These are phyloP conservation scores for Zanthoxylum bungeanum DNA, from an alignment of 345 rosid species.

Conservation along the genomic window DNA sequence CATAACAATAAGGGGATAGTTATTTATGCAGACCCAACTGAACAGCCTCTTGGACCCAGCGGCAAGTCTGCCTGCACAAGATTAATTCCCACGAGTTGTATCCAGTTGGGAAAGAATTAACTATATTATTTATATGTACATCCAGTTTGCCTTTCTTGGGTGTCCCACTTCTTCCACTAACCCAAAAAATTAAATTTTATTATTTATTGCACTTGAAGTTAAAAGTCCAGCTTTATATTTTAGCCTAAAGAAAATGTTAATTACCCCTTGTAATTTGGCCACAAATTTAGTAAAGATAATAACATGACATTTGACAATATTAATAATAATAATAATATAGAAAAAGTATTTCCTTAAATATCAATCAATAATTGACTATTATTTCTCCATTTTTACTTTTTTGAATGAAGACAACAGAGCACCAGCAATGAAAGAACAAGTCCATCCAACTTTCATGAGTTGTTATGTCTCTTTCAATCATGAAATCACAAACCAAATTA, in stretches of 20 bases:
- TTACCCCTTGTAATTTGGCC: not conserved
- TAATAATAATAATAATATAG: not conserved
- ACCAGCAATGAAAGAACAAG: not conserved
- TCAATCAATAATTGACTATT: not conserved
- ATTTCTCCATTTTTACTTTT: not conserved
- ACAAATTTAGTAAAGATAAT: not conserved
- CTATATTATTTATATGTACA: not conserved
- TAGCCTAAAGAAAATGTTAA: not conserved
- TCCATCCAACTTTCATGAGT: not conserved
- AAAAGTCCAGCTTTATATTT: too few species aligned
- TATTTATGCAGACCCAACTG: too few species aligned
- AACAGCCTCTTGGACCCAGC: not conserved
- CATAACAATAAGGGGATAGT: too few species aligned
- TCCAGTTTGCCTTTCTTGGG: not conserved
- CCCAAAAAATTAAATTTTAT: not conserved
- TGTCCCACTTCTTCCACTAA: not conserved
- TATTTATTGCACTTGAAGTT: not conserved
- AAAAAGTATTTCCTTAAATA: not conserved
- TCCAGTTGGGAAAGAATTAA: not conserved
- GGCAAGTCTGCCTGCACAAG: not conserved
- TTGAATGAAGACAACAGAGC: not conserved
- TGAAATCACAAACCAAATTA: too few species aligned
- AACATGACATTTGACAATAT: not conserved
- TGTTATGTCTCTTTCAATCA: not conserved
- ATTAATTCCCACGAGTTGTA: not conserved